Evolutionary conservation across 2,329 filamentous ascomycete species (phyloP), one percentile per base, ranked within the genome.

Genomic region (Thielaviopsis cerberus): DNA sequence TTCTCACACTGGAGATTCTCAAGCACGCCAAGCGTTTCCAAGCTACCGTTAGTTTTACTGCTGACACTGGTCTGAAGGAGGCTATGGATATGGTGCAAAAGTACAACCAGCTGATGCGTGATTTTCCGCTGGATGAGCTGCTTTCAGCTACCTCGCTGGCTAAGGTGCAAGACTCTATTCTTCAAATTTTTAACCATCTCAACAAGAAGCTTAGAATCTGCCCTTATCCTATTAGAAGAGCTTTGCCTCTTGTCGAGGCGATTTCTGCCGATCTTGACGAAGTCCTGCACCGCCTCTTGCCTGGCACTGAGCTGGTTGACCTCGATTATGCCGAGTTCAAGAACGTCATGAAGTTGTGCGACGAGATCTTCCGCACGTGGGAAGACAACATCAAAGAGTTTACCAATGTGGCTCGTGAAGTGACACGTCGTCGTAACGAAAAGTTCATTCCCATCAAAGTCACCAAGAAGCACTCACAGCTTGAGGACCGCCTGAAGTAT

Each of bases 401-500:
- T 67, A 97, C 91, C 17, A 95, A 96, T 64, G 88, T 97, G 62
- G 91, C 92, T 34, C 87, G 92, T 71, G 94, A 98, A 66, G 89
- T 94, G 6, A 96, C 88, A 2, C 81, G 91, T 63, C 85, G 90
- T 64, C 82, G 92, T 64, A 94, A 95, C 66, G 94, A 97, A 70
- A 95, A 94, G 69, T 98, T 98, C 69, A 96, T 98, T 63, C 90
- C 91, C 4, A 97, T 99, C 75, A 97, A 97, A 73, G 90, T 98
- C 68, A 80, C 77, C 63, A 86, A 89, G 61, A 85, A 87, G 65
- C 92, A 98, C 68, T 83, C 81, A 45, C 86, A 91, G 68, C 86
- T 92, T 25, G 89, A 97, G 70, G 85, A 92, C 62, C 83, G 92
- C 51, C 76, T 99, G 64, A 89, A 87, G 66, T 98, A 98, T 69